A percentile compares a stretch with the other conserved stretches of the same genome.
Conservation (phyloP, 192 early-diverging fungal species). For the Backusella tuberculispora region DNA sequence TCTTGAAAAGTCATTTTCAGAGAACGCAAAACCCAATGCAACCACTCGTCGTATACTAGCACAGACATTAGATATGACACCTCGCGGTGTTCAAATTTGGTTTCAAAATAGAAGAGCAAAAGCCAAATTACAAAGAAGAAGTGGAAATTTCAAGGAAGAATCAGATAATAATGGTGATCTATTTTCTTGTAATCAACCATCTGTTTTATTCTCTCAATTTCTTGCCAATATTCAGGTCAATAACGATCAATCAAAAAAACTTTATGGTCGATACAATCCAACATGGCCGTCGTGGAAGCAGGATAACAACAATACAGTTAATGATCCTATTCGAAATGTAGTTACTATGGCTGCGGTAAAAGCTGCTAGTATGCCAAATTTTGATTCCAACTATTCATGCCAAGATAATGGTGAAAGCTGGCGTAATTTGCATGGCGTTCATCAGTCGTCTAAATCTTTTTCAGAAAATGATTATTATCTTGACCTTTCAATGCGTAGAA, state of each 20-base stretch:
- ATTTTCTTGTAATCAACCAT: background rate
- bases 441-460: background rate
- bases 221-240: conserved; percentile 19
- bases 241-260: background rate
- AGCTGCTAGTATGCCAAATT: conserved; percentile 17
- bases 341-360: conserved; percentile 10
- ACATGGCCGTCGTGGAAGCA: conserved; percentile 3
- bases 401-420: conserved; percentile 1
- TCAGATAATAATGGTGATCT: background rate
- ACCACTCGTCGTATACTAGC: conserved; percentile 65
- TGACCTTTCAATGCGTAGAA: conserved; percentile 1
- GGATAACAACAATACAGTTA: background rate
- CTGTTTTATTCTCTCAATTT: conserved; percentile 19
- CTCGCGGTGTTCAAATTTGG: conserved; percentile 83
- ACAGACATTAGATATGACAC: conserved; percentile 66
- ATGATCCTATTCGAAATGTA: conserved; percentile 10
- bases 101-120: conserved; percentile 91
- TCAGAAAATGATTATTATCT: background rate
- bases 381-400: background rate
- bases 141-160: conserved; percentile 14
- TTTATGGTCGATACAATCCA: background rate
- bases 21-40: conserved; percentile 65
- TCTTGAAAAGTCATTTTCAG: conserved; percentile 69
- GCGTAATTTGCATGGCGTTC: background rate
- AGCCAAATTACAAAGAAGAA: conserved; percentile 62